Base-by-base conservation (phyloP, 108 stramenopile genomes). In the Nannochloropsis gaditana region DNA sequence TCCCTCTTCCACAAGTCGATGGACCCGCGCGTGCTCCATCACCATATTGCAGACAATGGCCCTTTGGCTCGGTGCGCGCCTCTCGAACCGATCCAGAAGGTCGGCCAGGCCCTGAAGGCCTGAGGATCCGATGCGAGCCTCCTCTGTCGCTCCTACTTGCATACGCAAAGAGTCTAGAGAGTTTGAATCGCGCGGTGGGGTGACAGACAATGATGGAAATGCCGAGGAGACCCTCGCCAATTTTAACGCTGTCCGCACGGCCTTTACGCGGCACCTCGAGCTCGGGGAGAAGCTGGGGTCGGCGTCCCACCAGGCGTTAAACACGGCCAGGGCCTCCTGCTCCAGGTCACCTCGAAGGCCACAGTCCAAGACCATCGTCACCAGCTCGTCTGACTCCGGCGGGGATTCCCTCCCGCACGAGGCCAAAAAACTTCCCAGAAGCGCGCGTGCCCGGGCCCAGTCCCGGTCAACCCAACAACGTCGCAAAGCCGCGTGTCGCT, bases 301-400 rank as follows among this genome's bases (percentile, higher is more conserved):
- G n/a, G 59, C 59, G n/a, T 73, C 59, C 59, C 59, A 73, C 59
- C 59, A 73, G 59, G 59, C 59, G 19, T 73, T n/a, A n/a, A 73
- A 73, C 59, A 73, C 19, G 19, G 15, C 1, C 8, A 73, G 59
- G 19, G 59, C 59, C 59, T 73, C 59, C n/a, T n/a, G 15, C 8
- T 73, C 59, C 59, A 73, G 2, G 19, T n/a, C 59, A n/a, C 59
- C 59, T n/a, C n/a, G 15, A 4, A 73, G 59, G 19, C 59, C 59
- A 8, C 59, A 73, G 59, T n/a, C n/a, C 59, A 73, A n/a, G 59
- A 73, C 59, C 59, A 73, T n/a, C 19, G 15, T 15, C 6, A 73
- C 15, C 8, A 73, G n/a, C 59, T 3, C 59, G 8, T 73, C 59
- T n/a, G 59, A 73, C 59, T 73, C 19, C 5, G 59, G 59, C 6